phyloP scores from a whole-genome alignment of 495 filamentous ascomycete species.

The Aspergillus asperescens region DNA sequence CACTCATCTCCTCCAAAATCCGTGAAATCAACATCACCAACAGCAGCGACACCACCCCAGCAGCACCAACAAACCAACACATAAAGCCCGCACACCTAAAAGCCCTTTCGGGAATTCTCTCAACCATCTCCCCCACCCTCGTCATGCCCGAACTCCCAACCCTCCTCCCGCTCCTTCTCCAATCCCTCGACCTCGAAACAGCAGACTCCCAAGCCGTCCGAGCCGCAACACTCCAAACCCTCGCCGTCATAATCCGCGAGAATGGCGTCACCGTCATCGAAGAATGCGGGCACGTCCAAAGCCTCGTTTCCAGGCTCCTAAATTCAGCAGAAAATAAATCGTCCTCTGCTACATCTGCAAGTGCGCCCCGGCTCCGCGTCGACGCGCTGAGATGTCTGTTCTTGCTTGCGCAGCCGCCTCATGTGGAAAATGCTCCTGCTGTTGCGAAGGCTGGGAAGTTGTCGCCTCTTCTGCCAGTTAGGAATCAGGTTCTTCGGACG shows the following conservation, averaged over 20 bases:
- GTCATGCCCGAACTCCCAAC: constrained; percentile 55
- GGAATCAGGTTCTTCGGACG: constrained; percentile 49
- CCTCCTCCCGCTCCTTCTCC: constrained; percentile 63
- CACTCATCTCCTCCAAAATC: constrained; percentile 52
- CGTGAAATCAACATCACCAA: constrained; percentile 39
- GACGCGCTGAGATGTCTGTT: constrained; percentile 53
- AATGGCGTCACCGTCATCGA: constrained; percentile 46
- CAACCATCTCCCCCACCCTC: constrained; percentile 53
- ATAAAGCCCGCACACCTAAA: constrained; percentile 60
- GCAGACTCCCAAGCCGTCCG: constrained; percentile 47
- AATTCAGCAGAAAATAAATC: constrained; percentile 32
- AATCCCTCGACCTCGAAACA: constrained; percentile 59
- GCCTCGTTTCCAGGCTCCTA: constrained; percentile 55
- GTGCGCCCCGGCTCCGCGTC: constrained; percentile 44
- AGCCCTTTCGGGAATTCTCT: constrained; percentile 60
- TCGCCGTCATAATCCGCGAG: constrained; percentile 55
- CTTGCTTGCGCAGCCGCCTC: constrained; percentile 44
- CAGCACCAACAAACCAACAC: constrained; percentile 18
- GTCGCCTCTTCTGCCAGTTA: constrained; percentile 53
- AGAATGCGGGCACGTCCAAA: constrained; percentile 55
- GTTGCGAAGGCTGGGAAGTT: constrained; percentile 32
- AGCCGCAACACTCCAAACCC: constrained; percentile 55
- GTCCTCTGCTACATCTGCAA: constrained; percentile 1
- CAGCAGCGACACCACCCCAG: constrained; percentile 5
- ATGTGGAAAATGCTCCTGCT: constrained; percentile 20